These are phyloP conservation scores for Tarenaya hassleriana DNA, from an alignment of 345 rosid species.

Conservation along the genomic window DNA sequence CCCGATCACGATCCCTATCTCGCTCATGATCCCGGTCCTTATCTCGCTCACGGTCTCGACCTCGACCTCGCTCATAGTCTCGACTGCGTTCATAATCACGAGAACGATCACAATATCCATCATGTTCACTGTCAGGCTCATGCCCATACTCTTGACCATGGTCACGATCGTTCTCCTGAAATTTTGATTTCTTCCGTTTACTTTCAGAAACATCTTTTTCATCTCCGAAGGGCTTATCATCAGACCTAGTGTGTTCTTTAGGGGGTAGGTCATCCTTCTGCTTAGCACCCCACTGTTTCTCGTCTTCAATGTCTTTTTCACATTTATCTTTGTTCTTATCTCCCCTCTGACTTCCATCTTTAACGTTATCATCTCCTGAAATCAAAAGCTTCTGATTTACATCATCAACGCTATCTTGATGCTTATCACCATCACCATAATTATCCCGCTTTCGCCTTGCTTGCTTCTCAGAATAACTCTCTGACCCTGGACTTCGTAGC, in stretches of 20 bases:
- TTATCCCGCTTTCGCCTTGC: no score
- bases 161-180: constrained; percentile 33
- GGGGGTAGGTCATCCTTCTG: constrained; percentile 50
- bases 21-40: constrained; percentile 38
- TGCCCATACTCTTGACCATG: constrained; percentile 29
- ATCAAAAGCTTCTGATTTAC: no score
- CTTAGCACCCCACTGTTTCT: constrained; percentile 55
- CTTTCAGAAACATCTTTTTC: constrained; percentile 34
- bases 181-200: constrained; percentile 43
- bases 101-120: constrained; percentile 4
- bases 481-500: constrained; percentile 45
- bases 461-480: not conserved
- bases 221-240: constrained; percentile 48
- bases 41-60: constrained; percentile 10
- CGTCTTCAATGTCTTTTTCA: constrained; percentile 58
- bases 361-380: constrained; percentile 39
- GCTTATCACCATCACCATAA: no score
- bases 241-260: constrained; percentile 52
- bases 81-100: no score
- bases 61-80: no score
- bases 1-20: constrained; percentile 31
- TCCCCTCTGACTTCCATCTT: constrained; percentile 55
- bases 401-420: no score
- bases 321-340: constrained; percentile 57
- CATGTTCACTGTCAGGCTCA: constrained; percentile 35